Conservation (phyloP, 2,329 filamentous ascomycete genomes). For the Fusarium coffeatum region DNA sequence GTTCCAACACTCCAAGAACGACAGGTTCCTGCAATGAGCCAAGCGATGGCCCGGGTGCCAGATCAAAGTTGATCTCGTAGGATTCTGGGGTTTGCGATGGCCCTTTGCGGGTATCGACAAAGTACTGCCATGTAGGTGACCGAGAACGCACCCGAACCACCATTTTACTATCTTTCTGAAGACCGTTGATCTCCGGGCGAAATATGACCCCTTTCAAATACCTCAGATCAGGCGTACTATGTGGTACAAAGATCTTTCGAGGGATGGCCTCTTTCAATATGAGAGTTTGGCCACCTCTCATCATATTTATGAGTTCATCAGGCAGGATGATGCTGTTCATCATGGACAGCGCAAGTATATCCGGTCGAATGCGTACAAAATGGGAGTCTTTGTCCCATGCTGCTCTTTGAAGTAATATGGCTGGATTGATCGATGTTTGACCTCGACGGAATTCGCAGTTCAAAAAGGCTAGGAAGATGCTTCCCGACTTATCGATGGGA, state of each 20-base stretch:
- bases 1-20: constrained; percentile 43
- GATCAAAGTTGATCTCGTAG: constrained; percentile 47
- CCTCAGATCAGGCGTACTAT: constrained; percentile 27
- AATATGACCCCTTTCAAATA: constrained; percentile 46
- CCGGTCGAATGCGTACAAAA: constrained; percentile 46
- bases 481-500: constrained; percentile 42
- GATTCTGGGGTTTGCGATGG: constrained; percentile 21
- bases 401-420: constrained; percentile 47
- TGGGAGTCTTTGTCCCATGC: constrained; percentile 46
- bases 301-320: constrained; percentile 37
- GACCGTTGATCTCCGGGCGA: constrained; percentile 34
- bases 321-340: constrained; percentile 47
- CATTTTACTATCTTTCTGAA: not conserved
- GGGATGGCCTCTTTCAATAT: constrained; percentile 29
- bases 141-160: constrained; percentile 39
- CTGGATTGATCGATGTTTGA: constrained; percentile 38
- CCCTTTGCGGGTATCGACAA: constrained; percentile 28
- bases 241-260: constrained; percentile 44
- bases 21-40: constrained; percentile 31
- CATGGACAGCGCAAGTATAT: constrained; percentile 41
- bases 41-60: constrained; percentile 34
- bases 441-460: constrained; percentile 47
- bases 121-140: constrained; percentile 47
- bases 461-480: constrained; percentile 46
- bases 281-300: constrained; percentile 12